Base-by-base conservation (phyloP, 805 yeast genomes). In the Clavispora vitiphila region DNA sequence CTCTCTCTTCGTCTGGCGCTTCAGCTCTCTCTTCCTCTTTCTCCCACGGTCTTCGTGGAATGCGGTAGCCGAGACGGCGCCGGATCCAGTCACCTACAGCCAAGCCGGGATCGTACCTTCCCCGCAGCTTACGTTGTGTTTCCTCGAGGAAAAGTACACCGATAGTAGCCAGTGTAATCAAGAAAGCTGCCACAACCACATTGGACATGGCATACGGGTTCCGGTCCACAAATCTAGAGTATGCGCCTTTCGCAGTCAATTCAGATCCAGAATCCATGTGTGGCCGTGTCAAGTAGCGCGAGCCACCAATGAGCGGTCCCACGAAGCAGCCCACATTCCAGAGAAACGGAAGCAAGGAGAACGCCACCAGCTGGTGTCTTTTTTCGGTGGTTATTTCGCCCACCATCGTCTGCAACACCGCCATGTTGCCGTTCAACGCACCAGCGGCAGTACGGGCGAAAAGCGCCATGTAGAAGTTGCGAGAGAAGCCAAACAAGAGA, bases 131-230 rank as follows among this genome's bases (percentile, higher is more conserved):
- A 21, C 35, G 48, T 39, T 65, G 65, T 6, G 72, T 62, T 42
- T 68, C 73, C 43, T 68, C 71, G 20, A 68, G 47, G 43, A 67
- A 67, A 18, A 68, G 51, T 19, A 62, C 54, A 11, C 69, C 71
- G 12, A 51, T 38, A n/a, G 55, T 3, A 3, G 62, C 48, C 24
- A 67, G 58, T 14, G 53, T 24, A 44, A 56, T 39, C 22, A 65
- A 49, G 22, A 63, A 53, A 2, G 37, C 11, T 3, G 65, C 56
- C 20, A 67, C 71, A 6, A 60, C 65, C 2, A 68, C 47, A 43
- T 66, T 67, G 12, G 71, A 62, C 30, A 67, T 51, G 0, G 72
- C 72, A 38, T 68, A 68, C 4, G 73, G 73, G 41, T 62, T 50
- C 15, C 50, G 54, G 11, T 51, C 44, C 14, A 65, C 40, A 38